phyloP scores from a whole-genome alignment of 2,329 filamentous ascomycete species.

The Colletotrichum sp. region DNA sequence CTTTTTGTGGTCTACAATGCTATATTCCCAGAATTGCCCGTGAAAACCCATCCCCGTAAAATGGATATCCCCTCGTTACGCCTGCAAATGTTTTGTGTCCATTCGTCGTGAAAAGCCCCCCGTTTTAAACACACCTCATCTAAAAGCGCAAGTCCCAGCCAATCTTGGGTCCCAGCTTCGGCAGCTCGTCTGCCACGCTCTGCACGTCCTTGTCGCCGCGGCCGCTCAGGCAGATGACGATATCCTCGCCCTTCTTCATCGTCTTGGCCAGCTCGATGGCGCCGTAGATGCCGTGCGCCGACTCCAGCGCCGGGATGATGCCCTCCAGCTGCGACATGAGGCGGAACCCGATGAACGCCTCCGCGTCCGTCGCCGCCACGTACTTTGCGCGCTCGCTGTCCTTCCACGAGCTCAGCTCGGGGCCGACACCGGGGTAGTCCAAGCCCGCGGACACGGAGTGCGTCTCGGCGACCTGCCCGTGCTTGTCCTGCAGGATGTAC shows the following conservation, averaged over 20 bases:
- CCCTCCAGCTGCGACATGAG: slow-evolving; percentile 88
- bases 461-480: slow-evolving; percentile 93
- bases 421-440: slow-evolving; percentile 96
- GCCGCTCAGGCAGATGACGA: slow-evolving; percentile 93
- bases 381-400: slow-evolving; percentile 86
- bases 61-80: slow-evolving; percentile 1
- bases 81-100: neutral
- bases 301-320: slow-evolving; percentile 95
- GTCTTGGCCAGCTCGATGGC: slow-evolving; percentile 91
- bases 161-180: slow-evolving; percentile 86
- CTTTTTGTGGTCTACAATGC: slow-evolving; percentile 2
- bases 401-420: slow-evolving; percentile 92
- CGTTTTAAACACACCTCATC: neutral
- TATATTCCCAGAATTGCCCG: neutral
- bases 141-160: slow-evolving; percentile 73
- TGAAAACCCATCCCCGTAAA: neutral
- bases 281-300: slow-evolving; percentile 89
- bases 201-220: slow-evolving; percentile 98
- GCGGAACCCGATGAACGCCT: slow-evolving; percentile 88
- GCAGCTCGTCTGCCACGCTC: slow-evolving; percentile 94
- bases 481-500: slow-evolving; percentile 89
- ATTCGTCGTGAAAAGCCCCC: neutral
- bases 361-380: slow-evolving; percentile 86
- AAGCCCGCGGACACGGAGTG: slow-evolving; percentile 96
- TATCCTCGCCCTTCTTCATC: slow-evolving; percentile 85